Evolutionary conservation across 345 rosid species (phyloP).

Genomic region (Eutrema heterophyllum): DNA sequence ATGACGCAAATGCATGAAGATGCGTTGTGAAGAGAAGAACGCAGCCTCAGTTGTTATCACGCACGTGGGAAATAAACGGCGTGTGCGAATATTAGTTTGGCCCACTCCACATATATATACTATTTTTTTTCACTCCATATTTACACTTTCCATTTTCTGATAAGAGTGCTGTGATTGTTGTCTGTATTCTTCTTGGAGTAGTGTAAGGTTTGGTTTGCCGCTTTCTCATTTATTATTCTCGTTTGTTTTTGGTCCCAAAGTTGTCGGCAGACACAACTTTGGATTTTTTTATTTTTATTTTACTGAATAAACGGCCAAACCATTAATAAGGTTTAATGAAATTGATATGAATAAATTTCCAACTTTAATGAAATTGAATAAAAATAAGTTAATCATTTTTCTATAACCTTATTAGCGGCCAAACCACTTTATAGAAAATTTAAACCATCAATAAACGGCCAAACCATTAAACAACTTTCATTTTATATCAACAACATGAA

Average conservation of each 20-base stretch:
- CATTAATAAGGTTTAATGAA: no score
- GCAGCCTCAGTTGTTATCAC: not conserved
- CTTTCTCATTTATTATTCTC: not conserved
- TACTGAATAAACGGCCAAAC: not conserved
- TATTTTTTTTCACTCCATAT: not conserved
- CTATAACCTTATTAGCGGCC: no score
- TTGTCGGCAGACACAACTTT: slow-evolving; percentile 17
- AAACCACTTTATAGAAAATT: no score
- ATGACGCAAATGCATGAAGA: slow-evolving; percentile 22
- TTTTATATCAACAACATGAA: not conserved
- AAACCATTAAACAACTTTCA: not conserved
- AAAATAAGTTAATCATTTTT: no score
- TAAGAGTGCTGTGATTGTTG: not conserved
- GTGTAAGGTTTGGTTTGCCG: slow-evolving; percentile 1
- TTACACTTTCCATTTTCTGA: not conserved
- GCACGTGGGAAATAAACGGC: slow-evolving; percentile 20
- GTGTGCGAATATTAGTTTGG: slow-evolving; percentile 9
- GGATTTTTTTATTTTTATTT: not conserved
- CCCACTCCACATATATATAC: not conserved
- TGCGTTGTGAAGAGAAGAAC: slow-evolving; percentile 9
- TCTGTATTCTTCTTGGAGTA: not conserved
- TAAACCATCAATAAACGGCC: no score
- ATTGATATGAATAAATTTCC: no score
- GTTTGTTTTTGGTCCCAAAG: not conserved
- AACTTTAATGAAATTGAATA: no score